Evolutionary conservation across 805 yeast genomes (phyloP).

Genomic region (Candida ortonii): DNA sequence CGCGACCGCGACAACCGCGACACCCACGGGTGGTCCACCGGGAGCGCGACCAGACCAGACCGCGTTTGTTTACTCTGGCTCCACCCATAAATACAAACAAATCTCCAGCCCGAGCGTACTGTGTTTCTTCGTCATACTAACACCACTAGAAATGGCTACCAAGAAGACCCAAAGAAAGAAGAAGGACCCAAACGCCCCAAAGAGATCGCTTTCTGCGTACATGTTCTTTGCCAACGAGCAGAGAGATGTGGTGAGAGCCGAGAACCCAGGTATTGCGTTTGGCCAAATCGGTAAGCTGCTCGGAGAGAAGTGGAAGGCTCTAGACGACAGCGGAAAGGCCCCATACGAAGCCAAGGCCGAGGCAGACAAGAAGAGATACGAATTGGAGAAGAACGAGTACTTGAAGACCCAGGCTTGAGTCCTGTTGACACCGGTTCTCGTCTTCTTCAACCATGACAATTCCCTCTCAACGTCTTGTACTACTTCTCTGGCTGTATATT

Average conservation of each 20-base stretch:
- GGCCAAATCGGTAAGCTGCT: conserved; percentile 94
- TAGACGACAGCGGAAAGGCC: conserved; percentile 73
- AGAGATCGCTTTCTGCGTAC: conserved; percentile 96
- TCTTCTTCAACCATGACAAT: too few relatives aligned
- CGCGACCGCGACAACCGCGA: too few relatives aligned
- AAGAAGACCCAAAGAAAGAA: conserved; percentile 35
- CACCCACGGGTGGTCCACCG: too few relatives aligned
- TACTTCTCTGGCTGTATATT: conserved; percentile 23
- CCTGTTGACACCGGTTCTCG: too few relatives aligned
- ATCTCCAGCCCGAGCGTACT: too few relatives aligned
- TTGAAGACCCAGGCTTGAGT: conserved; percentile 33
- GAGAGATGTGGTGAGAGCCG: conserved; percentile 93
- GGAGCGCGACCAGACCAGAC: too few relatives aligned
- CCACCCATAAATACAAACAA: too few relatives aligned
- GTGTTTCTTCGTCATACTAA: too few relatives aligned
- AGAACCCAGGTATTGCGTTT: conserved; percentile 93
- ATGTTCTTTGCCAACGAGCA: conserved; percentile 98
- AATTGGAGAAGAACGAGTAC: conserved; percentile 89
- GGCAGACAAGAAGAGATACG: conserved; percentile 96
- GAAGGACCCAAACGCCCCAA: conserved; percentile 96
- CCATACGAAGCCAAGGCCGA: conserved; percentile 94
- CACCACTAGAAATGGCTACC: conserved; percentile 27
- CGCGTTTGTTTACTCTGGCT: too few relatives aligned
- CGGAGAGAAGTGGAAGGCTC: conserved; percentile 96
- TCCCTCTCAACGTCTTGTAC: too few relatives aligned